phyloP scores from a whole-genome alignment of 768 basidiomycete species.

The Psilocybe cyanescens region DNA sequence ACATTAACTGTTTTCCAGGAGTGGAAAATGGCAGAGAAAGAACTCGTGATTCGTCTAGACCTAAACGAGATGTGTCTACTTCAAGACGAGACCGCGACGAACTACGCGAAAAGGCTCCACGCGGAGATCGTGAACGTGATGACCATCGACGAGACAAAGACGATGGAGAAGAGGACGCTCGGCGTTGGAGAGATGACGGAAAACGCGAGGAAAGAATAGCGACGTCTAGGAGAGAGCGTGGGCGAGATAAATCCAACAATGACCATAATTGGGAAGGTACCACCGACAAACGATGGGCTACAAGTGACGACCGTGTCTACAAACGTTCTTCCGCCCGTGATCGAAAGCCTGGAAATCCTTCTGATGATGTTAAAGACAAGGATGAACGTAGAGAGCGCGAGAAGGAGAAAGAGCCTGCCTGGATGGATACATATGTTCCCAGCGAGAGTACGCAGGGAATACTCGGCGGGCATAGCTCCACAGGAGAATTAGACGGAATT shows the following conservation, averaged over 20 bases:
- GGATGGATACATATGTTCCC: slow-evolving; percentile 91
- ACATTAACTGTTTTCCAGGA: slow-evolving; percentile 36
- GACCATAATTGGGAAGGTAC: slow-evolving; percentile 49
- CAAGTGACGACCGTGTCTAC: slow-evolving; percentile 71
- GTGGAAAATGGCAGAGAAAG: slow-evolving; percentile 58
- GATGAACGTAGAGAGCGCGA: slow-evolving; percentile 56
- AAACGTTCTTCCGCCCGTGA: slow-evolving; percentile 67
- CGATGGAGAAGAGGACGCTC: slow-evolving; percentile 66
- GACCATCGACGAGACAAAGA: slow-evolving; percentile 46
- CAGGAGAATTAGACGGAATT: slow-evolving; percentile 80
- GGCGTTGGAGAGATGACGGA: slow-evolving; percentile 84
- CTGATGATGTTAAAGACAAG: slow-evolving; percentile 52
- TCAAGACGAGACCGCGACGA: slow-evolving; percentile 52
- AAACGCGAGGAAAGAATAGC: slow-evolving; percentile 78
- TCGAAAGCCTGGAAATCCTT: slow-evolving; percentile 41
- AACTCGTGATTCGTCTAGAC: slow-evolving; percentile 59
- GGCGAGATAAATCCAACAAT: slow-evolving; percentile 44
- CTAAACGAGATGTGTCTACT: slow-evolving; percentile 13
- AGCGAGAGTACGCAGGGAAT: slow-evolving; percentile 59
- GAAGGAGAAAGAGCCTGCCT: slow-evolving; percentile 87
- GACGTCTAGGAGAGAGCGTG: slow-evolving; percentile 54
- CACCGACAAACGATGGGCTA: slow-evolving; percentile 59
- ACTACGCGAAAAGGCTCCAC: slow-evolving; percentile 40
- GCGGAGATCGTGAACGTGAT: slow-evolving; percentile 38
- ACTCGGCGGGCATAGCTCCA: slow-evolving; percentile 59